phyloP scores from a whole-genome alignment of 306 rosid genomes.

The Acacia melanoxylon region DNA sequence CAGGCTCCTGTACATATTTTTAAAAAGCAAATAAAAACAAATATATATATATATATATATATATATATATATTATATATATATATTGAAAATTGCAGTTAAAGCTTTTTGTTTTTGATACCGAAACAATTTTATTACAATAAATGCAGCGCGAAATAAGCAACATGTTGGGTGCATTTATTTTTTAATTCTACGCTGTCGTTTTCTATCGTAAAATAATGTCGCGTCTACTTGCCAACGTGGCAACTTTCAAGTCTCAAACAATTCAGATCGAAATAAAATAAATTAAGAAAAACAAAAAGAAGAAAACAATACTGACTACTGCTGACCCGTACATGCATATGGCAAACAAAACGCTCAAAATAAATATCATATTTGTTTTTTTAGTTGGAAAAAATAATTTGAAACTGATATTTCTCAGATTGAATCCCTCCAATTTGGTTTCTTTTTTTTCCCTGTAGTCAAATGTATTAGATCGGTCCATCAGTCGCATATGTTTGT shows the following conservation, averaged over 20 bases:
- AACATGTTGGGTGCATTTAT: constrained; percentile 23
- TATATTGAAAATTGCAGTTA: not conserved
- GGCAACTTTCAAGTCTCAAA: not conserved
- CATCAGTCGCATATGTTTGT: not conserved
- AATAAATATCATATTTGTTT: not conserved
- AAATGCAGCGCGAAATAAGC: constrained; percentile 26
- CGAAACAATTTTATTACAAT: constrained; percentile 28
- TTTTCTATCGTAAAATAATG: constrained; percentile 15
- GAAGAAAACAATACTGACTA: not conserved
- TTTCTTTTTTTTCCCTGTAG: not conserved
- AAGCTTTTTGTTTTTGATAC: not conserved
- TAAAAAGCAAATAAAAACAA: not conserved
- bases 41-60: not conserved
- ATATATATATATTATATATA: not conserved
- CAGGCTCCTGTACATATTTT: not conserved
- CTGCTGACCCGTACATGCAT: not conserved
- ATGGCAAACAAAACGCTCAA: not conserved
- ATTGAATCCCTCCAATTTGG: not conserved
- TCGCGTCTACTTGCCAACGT: not conserved
- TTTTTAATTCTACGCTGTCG: not conserved
- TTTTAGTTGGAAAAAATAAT: not conserved
- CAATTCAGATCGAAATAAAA: not conserved
- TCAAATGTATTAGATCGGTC: not conserved
- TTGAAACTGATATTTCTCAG: not conserved
- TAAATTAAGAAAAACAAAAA: not conserved